Evolutionary conservation across 768 basidiomycete genomes (phyloP).

Genomic region (Lactarius hatsudake): DNA sequence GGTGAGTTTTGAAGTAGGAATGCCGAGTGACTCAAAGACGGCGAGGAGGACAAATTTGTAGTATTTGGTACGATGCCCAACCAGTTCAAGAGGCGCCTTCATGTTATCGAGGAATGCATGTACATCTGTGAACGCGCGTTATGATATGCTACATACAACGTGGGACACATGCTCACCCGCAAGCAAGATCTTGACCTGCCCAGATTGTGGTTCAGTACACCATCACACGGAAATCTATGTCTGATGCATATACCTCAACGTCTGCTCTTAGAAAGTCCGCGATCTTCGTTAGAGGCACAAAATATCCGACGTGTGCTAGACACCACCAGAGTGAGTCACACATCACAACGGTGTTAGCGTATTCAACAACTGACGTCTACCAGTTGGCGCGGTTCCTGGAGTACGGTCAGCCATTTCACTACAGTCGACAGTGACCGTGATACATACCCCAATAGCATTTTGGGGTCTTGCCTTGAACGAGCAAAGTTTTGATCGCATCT

Average conservation of each 20-base stretch:
- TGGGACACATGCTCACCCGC: conserved; percentile 51
- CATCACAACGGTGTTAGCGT: neutral
- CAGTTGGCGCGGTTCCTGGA: conserved; percentile 88
- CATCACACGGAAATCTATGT: conserved; percentile 27
- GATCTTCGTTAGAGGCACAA: conserved; percentile 91
- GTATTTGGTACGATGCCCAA: conserved; percentile 84
- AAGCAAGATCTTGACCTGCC: conserved; percentile 71
- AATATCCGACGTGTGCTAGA: conserved; percentile 95
- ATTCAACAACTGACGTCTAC: conserved; percentile 66
- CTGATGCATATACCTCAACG: conserved; percentile 59
- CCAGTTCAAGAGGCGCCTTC: conserved; percentile 92
- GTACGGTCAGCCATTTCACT: neutral
- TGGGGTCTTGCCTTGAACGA: conserved; percentile 70
- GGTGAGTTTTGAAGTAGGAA: conserved; percentile 77
- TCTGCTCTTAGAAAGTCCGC: conserved; percentile 93
- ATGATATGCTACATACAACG: neutral
- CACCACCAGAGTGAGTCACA: neutral
- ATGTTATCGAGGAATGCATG: conserved; percentile 98
- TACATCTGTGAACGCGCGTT: conserved; percentile 53
- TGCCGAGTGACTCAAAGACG: conserved; percentile 85
- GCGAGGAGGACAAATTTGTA: conserved; percentile 80
- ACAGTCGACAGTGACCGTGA: conserved; percentile 5
- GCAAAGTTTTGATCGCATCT: conserved; percentile 75
- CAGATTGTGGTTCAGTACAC: conserved; percentile 14
- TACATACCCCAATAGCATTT: conserved; percentile 91